Conservation (phyloP, 495 filamentous ascomycete genomes). For the Cenococcum geophilum region DNA sequence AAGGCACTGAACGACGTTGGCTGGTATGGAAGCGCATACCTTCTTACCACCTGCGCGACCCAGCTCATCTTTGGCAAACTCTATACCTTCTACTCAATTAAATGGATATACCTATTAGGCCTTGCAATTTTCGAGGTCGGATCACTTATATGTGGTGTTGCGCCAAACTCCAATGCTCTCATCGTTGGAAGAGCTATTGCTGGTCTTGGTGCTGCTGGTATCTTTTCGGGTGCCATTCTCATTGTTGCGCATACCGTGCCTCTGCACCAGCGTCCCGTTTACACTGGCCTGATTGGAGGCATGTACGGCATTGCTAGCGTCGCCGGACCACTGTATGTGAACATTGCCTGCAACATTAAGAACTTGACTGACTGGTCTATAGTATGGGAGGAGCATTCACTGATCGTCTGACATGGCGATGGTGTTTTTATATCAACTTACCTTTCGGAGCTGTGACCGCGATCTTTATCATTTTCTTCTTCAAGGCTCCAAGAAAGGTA, state of each 20-base stretch:
- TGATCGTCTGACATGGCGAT: slow-evolving; percentile 35
- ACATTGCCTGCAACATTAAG: background rate
- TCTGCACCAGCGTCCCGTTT: slow-evolving; percentile 28
- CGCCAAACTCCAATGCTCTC: slow-evolving; percentile 28
- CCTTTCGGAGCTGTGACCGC: slow-evolving; percentile 39
- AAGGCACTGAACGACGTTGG: slow-evolving; percentile 68
- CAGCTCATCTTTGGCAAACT: slow-evolving; percentile 43
- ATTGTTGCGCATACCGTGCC: slow-evolving; percentile 34
- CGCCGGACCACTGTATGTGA: slow-evolving; percentile 25
- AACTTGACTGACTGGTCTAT: slow-evolving; percentile 4
- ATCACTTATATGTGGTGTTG: slow-evolving; percentile 30
- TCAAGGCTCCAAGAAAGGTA: slow-evolving; percentile 27
- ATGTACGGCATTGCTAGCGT: slow-evolving; percentile 32
- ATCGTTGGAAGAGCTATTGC: slow-evolving; percentile 35
- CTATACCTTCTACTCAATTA: slow-evolving; percentile 40
- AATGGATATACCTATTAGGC: slow-evolving; percentile 39
- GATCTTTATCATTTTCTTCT: slow-evolving; percentile 39
- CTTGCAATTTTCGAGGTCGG: slow-evolving; percentile 33
- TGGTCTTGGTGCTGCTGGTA: slow-evolving; percentile 35
- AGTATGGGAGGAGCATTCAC: slow-evolving; percentile 39
- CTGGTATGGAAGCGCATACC: slow-evolving; percentile 69
- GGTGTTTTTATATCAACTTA: slow-evolving; percentile 44
- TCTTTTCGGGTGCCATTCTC: slow-evolving; percentile 32
- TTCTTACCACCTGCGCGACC: slow-evolving; percentile 59
- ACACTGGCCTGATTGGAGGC: slow-evolving; percentile 32